Conservation (phyloP, 805 yeast species). For the Sugiyamaella smithiae region DNA sequence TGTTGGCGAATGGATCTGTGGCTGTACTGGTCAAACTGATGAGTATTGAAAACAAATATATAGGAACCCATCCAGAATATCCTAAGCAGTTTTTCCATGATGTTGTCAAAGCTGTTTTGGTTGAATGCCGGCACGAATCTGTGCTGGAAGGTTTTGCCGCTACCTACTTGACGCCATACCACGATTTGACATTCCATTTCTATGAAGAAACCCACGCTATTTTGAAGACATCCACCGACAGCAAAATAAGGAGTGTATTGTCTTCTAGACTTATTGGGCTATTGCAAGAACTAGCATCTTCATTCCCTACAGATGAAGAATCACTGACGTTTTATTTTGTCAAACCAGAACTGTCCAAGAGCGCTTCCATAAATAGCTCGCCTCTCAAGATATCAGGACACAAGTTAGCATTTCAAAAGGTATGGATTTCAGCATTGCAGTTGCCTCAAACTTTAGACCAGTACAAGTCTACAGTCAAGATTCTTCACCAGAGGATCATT, state of each 20-base stretch:
- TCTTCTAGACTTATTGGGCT: neutral
- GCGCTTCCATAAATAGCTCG: conserved; percentile 35
- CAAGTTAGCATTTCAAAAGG: conserved; percentile 64
- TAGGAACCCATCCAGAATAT: conserved; percentile 54
- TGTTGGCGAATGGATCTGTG: conserved; percentile 20
- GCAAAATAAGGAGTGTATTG: neutral
- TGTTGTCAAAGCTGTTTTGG: conserved; percentile 50
- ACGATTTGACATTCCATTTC: conserved; percentile 78
- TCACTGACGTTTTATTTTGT: conserved; percentile 20
- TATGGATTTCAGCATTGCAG: conserved; percentile 58
- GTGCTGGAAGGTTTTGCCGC: neutral
- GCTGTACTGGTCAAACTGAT: conserved; percentile 41
- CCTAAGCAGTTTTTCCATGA: conserved; percentile 52
- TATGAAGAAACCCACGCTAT: conserved; percentile 46
- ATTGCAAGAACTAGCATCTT: conserved; percentile 7
- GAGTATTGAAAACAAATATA: conserved; percentile 48
- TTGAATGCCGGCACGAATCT: conserved; percentile 43
- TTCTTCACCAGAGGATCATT: conserved; percentile 79
- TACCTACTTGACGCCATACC: conserved; percentile 36
- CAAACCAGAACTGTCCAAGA: conserved; percentile 24
- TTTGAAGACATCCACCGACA: neutral
- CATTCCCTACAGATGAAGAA: conserved; percentile 27
- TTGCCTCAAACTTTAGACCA: conserved; percentile 50
- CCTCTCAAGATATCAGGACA: conserved; percentile 45
- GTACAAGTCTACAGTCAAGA: conserved; percentile 63